Percentiles rank a stretch among this genome's conserved stretches.
Conservation (phyloP, 2,329 filamentous ascomycete genomes). For the Colletotrichum sojae region DNA sequence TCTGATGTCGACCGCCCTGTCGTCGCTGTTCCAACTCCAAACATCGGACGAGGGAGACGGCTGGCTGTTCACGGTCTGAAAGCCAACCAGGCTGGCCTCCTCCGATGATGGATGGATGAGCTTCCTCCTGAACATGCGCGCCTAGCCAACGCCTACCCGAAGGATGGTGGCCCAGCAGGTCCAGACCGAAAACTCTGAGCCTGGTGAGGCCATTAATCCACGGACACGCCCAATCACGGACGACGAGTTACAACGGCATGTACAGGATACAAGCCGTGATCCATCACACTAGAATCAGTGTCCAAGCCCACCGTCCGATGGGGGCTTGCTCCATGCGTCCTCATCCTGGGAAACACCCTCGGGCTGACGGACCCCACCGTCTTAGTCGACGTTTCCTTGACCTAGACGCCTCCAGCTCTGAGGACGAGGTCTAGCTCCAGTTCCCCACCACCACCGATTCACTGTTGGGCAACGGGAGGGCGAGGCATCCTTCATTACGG, state of each 20-base stretch:
- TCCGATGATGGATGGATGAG: neutral
- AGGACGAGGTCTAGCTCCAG: constrained; percentile 15
- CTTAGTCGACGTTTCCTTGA: constrained; percentile 22
- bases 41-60: constrained; percentile 4
- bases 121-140: neutral
- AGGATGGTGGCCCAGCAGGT: constrained; percentile 31
- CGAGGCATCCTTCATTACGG: constrained; percentile 1
- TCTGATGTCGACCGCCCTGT: constrained; percentile 13
- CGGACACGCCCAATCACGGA: constrained; percentile 30
- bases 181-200: constrained; percentile 39
- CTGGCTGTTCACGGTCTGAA: neutral
- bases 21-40: constrained; percentile 29
- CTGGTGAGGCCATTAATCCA: constrained; percentile 31
- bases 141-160: neutral
- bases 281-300: constrained; percentile 14
- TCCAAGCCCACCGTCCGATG: constrained; percentile 37
- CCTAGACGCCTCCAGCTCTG: constrained; percentile 34
- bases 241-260: constrained; percentile 28
- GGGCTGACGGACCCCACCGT: constrained; percentile 27
- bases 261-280: constrained; percentile 26
- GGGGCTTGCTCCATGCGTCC: constrained; percentile 36
- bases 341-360: constrained; percentile 36
- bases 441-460: constrained; percentile 30
- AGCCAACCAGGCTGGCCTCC: neutral
- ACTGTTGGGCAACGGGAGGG: too few relatives aligned